These are phyloP conservation scores for Haematococcus lacustris DNA, from an alignment of 139 green algal species.

Conservation along the genomic window DNA sequence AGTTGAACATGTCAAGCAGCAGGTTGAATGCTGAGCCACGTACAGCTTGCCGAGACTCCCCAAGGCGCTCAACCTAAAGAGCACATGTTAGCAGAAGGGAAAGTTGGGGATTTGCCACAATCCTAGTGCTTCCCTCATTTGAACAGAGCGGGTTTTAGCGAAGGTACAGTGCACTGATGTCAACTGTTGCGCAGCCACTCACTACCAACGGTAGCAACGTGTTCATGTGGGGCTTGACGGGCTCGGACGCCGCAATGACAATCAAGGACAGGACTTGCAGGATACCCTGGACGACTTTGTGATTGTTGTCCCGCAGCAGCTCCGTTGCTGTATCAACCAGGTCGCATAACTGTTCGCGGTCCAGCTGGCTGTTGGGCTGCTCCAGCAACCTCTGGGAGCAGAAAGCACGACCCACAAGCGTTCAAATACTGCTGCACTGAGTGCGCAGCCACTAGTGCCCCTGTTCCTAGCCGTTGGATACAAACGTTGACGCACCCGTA, in stretches of 20 bases:
- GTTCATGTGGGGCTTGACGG: conserved; percentile 13
- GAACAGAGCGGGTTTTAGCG: too few relatives aligned
- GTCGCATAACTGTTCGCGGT: conserved; percentile 19
- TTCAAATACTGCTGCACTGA: too few relatives aligned
- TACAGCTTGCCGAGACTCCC: conserved; percentile 34
- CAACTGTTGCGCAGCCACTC: too few relatives aligned
- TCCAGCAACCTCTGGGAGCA: too few relatives aligned
- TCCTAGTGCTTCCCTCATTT: too few relatives aligned
- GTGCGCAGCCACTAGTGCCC: too few relatives aligned
- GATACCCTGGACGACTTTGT: conserved; percentile 31
- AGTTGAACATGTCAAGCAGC: conserved; percentile 26
- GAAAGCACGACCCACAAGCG: too few relatives aligned
- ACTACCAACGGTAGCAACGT: conserved; percentile 30
- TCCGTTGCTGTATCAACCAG: conserved; percentile 22
- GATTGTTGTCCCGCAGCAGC: conserved; percentile 33
- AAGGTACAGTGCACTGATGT: too few relatives aligned
- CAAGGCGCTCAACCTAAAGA: conserved; percentile 39
- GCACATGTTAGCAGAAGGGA: not conserved
- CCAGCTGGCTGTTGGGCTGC: too few relatives aligned
- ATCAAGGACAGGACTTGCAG: conserved; percentile 24
- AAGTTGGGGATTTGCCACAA: too few relatives aligned
- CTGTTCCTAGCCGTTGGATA: too few relatives aligned
- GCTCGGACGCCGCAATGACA: conserved; percentile 3
- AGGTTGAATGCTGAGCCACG: conserved; percentile 36
- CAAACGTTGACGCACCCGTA: too few relatives aligned